Evolutionary conservation across 2,329 filamentous ascomycete species (phyloP).

Genomic region (Tolypocladium ophioglossoides): DNA sequence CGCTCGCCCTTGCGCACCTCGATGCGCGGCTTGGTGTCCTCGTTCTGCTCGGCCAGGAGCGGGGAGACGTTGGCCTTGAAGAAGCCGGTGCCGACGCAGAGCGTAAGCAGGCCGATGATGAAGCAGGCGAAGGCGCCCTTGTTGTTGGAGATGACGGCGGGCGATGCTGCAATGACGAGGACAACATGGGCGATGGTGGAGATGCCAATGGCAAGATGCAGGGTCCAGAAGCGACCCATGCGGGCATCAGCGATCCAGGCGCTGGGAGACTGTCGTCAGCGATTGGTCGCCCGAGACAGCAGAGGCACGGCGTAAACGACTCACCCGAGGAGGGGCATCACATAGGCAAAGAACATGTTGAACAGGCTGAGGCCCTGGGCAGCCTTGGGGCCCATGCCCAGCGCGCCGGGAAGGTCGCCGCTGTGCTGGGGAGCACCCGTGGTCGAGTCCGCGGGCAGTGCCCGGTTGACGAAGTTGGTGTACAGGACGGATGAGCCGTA

Average conservation of each 20-base stretch:
- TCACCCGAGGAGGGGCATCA: constrained; percentile 44
- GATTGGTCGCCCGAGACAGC: background rate
- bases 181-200: constrained; percentile 58
- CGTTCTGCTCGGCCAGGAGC: constrained; percentile 61
- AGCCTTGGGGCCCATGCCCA: constrained; percentile 47
- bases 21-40: constrained; percentile 45
- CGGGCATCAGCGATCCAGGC: constrained; percentile 57
- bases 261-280: constrained; percentile 17
- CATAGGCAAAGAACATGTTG: constrained; percentile 52
- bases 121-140: constrained; percentile 54
- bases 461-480: constrained; percentile 53
- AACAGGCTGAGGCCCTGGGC: constrained; percentile 38
- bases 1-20: constrained; percentile 49
- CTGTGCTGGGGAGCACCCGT: constrained; percentile 35
- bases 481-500: constrained; percentile 61
- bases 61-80: constrained; percentile 76
- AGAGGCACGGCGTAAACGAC: background rate
- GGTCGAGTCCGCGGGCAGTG: constrained; percentile 40
- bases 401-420: constrained; percentile 34
- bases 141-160: constrained; percentile 46
- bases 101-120: constrained; percentile 49
- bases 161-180: constrained; percentile 54
- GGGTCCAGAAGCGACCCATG: constrained; percentile 62
- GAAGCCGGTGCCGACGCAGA: constrained; percentile 59
- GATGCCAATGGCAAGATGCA: constrained; percentile 55